These are phyloP conservation scores for Fonsecaea pedrosoi DNA, from an alignment of 2,329 filamentous ascomycete species.

Conservation along the genomic window DNA sequence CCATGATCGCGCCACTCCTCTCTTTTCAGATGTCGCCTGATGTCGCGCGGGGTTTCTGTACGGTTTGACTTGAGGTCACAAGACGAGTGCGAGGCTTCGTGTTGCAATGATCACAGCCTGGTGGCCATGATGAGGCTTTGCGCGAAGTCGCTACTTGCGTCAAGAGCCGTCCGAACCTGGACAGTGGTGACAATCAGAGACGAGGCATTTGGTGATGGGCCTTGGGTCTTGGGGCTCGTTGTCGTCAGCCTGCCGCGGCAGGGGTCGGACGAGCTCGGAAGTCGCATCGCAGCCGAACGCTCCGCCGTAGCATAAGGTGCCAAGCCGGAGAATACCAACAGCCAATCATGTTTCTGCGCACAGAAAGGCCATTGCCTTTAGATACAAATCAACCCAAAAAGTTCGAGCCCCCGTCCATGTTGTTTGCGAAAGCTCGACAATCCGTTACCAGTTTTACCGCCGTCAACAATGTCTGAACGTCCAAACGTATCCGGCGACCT, in stretches of 20 bases:
- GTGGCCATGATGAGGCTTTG: constrained; percentile 12
- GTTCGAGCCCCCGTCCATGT: constrained; percentile 12
- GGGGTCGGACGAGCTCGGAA: constrained; percentile 13
- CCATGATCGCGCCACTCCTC: constrained; percentile 24
- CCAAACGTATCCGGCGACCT: constrained; percentile 87
- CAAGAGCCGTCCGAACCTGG: constrained; percentile 5
- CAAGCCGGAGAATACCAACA: constrained; percentile 7
- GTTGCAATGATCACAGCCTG: not conserved
- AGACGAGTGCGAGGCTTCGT: not conserved
- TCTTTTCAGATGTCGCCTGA: not conserved
- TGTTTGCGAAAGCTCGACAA: constrained; percentile 6
- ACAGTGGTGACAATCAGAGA: constrained; percentile 3
- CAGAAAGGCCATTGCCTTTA: constrained; percentile 19
- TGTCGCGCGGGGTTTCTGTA: not conserved
- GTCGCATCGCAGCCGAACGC: not conserved
- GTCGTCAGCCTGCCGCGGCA: constrained; percentile 25
- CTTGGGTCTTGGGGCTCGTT: constrained; percentile 8
- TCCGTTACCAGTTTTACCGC: constrained; percentile 18
- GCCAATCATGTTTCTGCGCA: constrained; percentile 20
- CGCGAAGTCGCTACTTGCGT: constrained; percentile 7
- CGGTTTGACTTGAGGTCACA: not conserved
- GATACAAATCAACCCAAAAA: constrained; percentile 24
- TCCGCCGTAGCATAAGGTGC: not conserved
- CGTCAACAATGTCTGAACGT: constrained; percentile 53
- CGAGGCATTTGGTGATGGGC: constrained; percentile 1